These are phyloP conservation scores for Yarrowia sp. DNA, from an alignment of 805 yeast genomes.

Conservation along the genomic window DNA sequence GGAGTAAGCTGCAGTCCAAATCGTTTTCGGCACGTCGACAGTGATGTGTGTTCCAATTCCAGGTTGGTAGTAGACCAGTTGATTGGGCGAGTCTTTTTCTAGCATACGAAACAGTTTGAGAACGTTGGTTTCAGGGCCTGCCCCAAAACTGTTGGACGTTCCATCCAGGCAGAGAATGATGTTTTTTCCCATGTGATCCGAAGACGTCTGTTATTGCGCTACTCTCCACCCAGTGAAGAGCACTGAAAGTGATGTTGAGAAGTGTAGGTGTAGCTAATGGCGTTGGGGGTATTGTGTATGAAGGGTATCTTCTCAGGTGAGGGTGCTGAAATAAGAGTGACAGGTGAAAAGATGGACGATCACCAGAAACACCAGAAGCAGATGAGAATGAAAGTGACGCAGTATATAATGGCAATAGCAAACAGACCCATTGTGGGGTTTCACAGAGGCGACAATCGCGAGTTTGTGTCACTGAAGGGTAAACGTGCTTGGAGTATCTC, in stretches of 20 bases:
- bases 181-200: constrained; percentile 35
- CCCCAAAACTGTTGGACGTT: constrained; percentile 38
- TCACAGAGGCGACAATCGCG: background rate
- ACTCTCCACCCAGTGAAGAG: constrained; percentile 10
- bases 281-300: background rate
- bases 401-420: background rate
- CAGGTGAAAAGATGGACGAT: background rate
- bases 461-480: background rate
- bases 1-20: constrained; percentile 18
- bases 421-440: background rate
- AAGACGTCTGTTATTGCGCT: background rate
- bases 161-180: constrained; percentile 40
- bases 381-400: background rate
- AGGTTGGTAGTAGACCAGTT: constrained; percentile 38
- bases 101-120: constrained; percentile 39
- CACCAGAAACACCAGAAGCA: constrained; percentile 27
- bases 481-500: no score
- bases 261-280: background rate
- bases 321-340: background rate
- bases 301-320: background rate
- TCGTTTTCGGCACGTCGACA: constrained; percentile 23
- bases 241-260: constrained; percentile 1
- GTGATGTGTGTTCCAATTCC: constrained; percentile 34
- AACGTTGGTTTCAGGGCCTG: constrained; percentile 40
- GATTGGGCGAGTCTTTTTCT: constrained; percentile 38